phyloP scores from a whole-genome alignment of 495 filamentous ascomycete genomes.

The Bacidia rubella region DNA sequence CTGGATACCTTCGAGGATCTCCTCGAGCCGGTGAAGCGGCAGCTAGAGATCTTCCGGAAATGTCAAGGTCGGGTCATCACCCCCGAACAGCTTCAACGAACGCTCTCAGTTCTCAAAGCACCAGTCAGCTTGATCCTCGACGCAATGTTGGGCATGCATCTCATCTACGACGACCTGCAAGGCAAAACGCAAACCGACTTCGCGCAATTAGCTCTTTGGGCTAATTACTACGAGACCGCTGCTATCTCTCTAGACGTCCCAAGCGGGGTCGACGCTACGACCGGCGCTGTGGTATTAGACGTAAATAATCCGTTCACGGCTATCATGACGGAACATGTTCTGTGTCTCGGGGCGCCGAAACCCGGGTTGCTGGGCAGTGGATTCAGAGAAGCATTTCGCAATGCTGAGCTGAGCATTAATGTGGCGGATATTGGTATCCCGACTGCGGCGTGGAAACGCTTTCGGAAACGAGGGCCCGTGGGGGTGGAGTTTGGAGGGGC shows the following conservation, averaged over 20 bases:
- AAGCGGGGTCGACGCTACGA: constrained; percentile 67
- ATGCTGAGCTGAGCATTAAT: constrained; percentile 5
- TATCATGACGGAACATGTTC: constrained; percentile 47
- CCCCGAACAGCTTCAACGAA: constrained; percentile 41
- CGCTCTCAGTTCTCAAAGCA: constrained; percentile 48
- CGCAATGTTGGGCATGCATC: constrained; percentile 70
- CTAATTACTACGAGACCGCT: constrained; percentile 59
- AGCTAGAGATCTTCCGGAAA: constrained; percentile 62
- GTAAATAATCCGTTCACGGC: constrained; percentile 20
- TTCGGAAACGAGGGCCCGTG: constrained; percentile 54
- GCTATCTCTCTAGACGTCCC: constrained; percentile 75
- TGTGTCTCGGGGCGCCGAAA: constrained; percentile 74
- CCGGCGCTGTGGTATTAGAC: constrained; percentile 30
- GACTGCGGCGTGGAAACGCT: constrained; percentile 72
- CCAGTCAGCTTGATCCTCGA: constrained; percentile 71
- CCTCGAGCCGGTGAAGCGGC: constrained; percentile 57
- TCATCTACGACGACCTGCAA: constrained; percentile 69
- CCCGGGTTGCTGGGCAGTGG: constrained; percentile 63
- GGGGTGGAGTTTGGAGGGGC: constrained; percentile 74
- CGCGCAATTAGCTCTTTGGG: constrained; percentile 74
- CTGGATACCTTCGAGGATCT: constrained; percentile 61
- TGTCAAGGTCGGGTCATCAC: constrained; percentile 58
- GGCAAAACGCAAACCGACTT: constrained; percentile 70
- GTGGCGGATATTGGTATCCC: constrained; percentile 80
- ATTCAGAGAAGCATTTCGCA: constrained; percentile 40